Percentiles rank a stretch among this genome's conserved stretches.
Evolutionary conservation across 2,329 filamentous ascomycete species (phyloP).

Genomic region (Spiromastix sp.): DNA sequence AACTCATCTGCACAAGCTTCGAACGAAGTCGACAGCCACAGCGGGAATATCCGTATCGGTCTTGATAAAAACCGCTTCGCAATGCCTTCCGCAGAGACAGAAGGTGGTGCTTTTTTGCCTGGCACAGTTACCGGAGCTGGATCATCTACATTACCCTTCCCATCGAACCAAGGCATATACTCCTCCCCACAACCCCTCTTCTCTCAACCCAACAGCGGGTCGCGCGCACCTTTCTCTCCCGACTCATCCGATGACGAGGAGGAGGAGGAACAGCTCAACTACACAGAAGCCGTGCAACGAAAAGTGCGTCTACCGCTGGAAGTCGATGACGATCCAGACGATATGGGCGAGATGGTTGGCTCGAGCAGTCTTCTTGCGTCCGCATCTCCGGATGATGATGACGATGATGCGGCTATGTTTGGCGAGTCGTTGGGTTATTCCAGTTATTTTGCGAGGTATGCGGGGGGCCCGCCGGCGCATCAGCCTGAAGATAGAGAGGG

Average conservation of each 20-base stretch:
- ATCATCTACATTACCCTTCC: neutral
- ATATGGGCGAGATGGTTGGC: constrained; percentile 40
- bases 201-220: constrained; percentile 28
- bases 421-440: constrained; percentile 62
- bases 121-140: neutral
- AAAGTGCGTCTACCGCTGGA: constrained; percentile 45
- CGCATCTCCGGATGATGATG: constrained; percentile 40
- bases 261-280: constrained; percentile 16
- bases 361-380: constrained; percentile 29
- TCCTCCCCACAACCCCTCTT: too few species aligned
- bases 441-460: constrained; percentile 41
- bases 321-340: constrained; percentile 43
- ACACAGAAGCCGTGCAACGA: constrained; percentile 27
- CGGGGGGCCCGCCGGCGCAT: constrained; percentile 10
- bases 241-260: constrained; percentile 33
- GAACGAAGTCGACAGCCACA: constrained; percentile 15
- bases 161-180: neutral
- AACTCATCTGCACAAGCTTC: constrained; percentile 18
- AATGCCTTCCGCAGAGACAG: neutral
- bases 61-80: neutral
- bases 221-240: constrained; percentile 28
- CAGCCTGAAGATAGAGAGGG: constrained; percentile 29
- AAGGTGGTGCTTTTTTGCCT: neutral
- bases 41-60: constrained; percentile 6
- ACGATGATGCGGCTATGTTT: constrained; percentile 42